Evolutionary conservation across 164 flowering plant species (phyloP), one percentile per base, ranked within the genome.

Genomic region (Stephania yunnanensis): DNA sequence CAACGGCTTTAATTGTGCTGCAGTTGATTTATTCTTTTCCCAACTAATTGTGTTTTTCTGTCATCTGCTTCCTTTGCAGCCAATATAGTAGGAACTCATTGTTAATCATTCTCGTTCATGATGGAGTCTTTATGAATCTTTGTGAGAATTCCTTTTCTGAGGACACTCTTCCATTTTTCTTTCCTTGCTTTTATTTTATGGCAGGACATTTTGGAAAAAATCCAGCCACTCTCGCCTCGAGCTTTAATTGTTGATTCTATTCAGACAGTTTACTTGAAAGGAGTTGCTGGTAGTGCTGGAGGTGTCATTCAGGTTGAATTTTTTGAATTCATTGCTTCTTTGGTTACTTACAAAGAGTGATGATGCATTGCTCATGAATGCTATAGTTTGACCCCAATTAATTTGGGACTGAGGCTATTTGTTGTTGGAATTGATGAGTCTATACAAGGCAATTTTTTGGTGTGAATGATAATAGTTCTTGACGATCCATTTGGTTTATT

Each of bases 201-300:
- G 74, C 91, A 93, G 98, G 99, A 95, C 73, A 91, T 95, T 78
- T 73, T 95, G 63, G 84, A 78, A 68, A 89, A 93, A 81, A 76
- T 86, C 74, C 88, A 87, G 69, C 75, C 10, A 22, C 86, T 92
- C 25, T 87, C 87, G 30, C 97, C 97, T 12, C 87, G 90, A 70
- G 95, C 92, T 79, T 72, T 95, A 64, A 82, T 95, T 68, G 79
- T 96, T 70, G 98, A 96, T 82, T 96, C 99, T n/a, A 89, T 96
- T 84, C 99, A 96, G 82, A 94, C 99, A 19, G 95, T 92, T 66
- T 91, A 92, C 84, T 77, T 96, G 77, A 83, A 76, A 55, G 95
- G 87, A 75, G 93, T 88, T 66, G 75, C 85, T 81, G 97, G 97
- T 84, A 91, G 94, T 80, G 87, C 97, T 69, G 98, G 99, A 81